Conservation (phyloP, 2,329 filamentous ascomycete genomes). For the Lachnellula arida region DNA sequence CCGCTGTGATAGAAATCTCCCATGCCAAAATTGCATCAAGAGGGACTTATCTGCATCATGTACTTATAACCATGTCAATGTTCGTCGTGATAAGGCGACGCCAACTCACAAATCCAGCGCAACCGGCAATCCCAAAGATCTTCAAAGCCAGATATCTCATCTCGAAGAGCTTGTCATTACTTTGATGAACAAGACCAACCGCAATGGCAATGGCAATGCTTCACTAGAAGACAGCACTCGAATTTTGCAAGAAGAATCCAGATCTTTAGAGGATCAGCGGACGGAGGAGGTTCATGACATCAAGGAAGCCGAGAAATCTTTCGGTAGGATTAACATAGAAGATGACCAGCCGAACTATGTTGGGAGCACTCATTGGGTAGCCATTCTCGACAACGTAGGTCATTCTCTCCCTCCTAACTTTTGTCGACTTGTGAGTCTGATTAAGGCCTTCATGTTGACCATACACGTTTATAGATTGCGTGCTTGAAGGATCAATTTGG, state of each 20-base stretch:
- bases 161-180: background rate
- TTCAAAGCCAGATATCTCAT: background rate
- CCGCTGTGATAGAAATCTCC: slow-evolving; percentile 50
- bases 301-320: slow-evolving; percentile 12
- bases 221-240: background rate
- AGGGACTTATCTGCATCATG: slow-evolving; percentile 45
- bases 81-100: slow-evolving; percentile 22
- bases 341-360: slow-evolving; percentile 45
- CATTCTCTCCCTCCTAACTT: slow-evolving; percentile 21
- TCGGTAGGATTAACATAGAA: slow-evolving; percentile 22
- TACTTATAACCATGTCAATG: slow-evolving; percentile 43
- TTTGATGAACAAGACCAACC: background rate
- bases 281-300: slow-evolving; percentile 5
- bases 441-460: background rate
- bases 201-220: slow-evolving; percentile 32
- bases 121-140: background rate
- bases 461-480: slow-evolving; percentile 42
- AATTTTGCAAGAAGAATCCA: background rate
- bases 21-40: slow-evolving; percentile 50
- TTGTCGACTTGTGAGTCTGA: background rate
- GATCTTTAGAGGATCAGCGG: background rate
- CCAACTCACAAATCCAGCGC: slow-evolving; percentile 16
- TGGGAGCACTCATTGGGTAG: slow-evolving; percentile 53
- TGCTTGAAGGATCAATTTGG: slow-evolving; percentile 53
- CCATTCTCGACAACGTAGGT: slow-evolving; percentile 51